phyloP scores from a whole-genome alignment of 148 eudicot genomes.

The Rhododendron simsii region DNA sequence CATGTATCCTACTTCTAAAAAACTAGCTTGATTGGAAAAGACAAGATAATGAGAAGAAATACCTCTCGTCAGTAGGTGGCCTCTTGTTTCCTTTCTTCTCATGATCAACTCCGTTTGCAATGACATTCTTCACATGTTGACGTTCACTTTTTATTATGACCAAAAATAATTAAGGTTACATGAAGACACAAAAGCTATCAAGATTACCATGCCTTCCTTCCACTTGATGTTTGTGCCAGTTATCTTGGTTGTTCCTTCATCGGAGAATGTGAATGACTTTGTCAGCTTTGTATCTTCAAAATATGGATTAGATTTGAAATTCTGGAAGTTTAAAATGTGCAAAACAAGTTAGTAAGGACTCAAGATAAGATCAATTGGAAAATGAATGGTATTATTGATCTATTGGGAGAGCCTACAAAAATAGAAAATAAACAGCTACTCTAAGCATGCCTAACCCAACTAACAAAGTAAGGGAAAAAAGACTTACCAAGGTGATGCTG shows the following conservation, averaged over 20 bases:
- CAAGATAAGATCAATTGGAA: neutral
- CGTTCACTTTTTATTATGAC: neutral
- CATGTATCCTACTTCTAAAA: neutral
- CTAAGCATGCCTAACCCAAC: neutral
- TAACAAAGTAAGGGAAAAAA: constrained; percentile 1
- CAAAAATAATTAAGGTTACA: constrained; percentile 1
- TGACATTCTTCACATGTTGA: constrained; percentile 33
- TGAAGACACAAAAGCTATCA: constrained; percentile 2
- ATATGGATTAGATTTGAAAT: constrained; percentile 69
- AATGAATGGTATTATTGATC: neutral
- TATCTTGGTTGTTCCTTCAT: constrained; percentile 76
- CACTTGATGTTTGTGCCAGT: constrained; percentile 73
- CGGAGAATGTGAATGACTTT: constrained; percentile 67
- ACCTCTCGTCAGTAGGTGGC: constrained; percentile 67
- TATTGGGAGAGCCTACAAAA: neutral
- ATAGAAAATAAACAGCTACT: neutral
- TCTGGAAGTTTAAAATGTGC: constrained; percentile 36
- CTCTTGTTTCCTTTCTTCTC: constrained; percentile 78
- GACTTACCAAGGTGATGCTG: constrained; percentile 72
- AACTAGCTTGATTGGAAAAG: neutral
- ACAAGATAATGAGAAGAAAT: constrained; percentile 8
- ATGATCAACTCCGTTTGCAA: constrained; percentile 49
- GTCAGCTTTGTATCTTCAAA: constrained; percentile 76
- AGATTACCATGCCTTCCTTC: constrained; percentile 78
- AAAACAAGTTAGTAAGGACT: constrained; percentile 3